phyloP scores from a whole-genome alignment of 2,329 filamentous ascomycete species.

The Ceratocystis lukuohia region DNA sequence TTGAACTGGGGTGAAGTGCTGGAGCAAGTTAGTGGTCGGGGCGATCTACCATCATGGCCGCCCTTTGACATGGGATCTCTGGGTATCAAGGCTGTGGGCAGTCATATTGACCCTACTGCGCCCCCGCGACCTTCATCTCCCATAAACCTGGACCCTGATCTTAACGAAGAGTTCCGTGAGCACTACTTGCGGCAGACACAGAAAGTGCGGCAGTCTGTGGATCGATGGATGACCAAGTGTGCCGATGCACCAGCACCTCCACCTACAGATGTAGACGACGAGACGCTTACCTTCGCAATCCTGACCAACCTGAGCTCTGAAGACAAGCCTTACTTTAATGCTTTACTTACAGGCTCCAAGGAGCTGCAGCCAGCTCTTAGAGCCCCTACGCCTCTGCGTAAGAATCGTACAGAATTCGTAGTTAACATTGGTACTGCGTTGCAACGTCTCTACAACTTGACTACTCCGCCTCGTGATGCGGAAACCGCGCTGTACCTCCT shows the following conservation, averaged over 20 bases:
- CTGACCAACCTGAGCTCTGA: slow-evolving; percentile 68
- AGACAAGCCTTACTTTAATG: slow-evolving; percentile 69
- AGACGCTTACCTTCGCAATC: slow-evolving; percentile 87
- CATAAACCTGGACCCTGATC: slow-evolving; percentile 76
- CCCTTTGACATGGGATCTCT: slow-evolving; percentile 63
- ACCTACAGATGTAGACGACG: slow-evolving; percentile 82
- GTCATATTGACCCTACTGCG: slow-evolving; percentile 46
- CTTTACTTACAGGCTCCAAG: slow-evolving; percentile 51
- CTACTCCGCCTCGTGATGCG: slow-evolving; percentile 62
- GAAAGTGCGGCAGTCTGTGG: slow-evolving; percentile 82
- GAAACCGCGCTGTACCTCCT: slow-evolving; percentile 78
- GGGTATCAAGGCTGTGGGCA: slow-evolving; percentile 44
- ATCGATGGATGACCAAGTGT: slow-evolving; percentile 76
- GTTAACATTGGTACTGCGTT: slow-evolving; percentile 63
- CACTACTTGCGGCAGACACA: slow-evolving; percentile 86
- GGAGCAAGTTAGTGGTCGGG: slow-evolving; percentile 78
- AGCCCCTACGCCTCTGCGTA: slow-evolving; percentile 55
- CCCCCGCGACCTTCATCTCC: slow-evolving; percentile 46
- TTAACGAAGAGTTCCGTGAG: slow-evolving; percentile 83
- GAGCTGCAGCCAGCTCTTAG: slow-evolving; percentile 44
- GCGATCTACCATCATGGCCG: slow-evolving; percentile 78
- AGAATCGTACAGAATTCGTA: slow-evolving; percentile 58
- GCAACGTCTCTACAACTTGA: slow-evolving; percentile 70
- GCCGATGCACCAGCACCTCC: slow-evolving; percentile 59
- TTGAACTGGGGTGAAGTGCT: slow-evolving; percentile 92